Base-by-base conservation (phyloP, 2,329 filamentous ascomycete genomes). In the Penicillium psychrosexuale region DNA sequence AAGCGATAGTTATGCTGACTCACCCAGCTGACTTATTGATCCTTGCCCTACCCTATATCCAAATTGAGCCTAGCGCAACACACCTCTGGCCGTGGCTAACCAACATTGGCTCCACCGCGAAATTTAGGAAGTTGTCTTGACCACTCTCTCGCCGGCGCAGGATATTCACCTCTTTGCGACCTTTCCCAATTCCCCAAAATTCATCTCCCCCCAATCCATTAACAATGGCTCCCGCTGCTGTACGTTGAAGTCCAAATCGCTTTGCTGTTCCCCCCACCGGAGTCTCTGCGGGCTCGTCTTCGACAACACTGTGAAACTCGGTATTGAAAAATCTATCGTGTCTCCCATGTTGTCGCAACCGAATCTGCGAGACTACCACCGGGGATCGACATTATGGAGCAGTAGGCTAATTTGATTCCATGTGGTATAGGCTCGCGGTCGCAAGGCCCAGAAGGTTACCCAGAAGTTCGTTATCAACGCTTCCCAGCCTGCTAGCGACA, bases 391-490 rank as follows among this genome's bases (percentile, higher is more conserved):
- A 65, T 62, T 45, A 68, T 68, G 71, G 74, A 88, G 85, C 92
- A 97, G 93, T 96, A 97, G 93, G 94, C 92, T 97, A 93, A 95
- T 84, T 82, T 78, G 69, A 68, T 67, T 79, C 78, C 75, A 77
- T 78, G 72, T 71, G 56, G 57, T 58, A 70, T 74, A 77, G 76
- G 69, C 75, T 70, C 74, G 72, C 69, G 70, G 72, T 69, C 71
- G 71, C 63, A 76, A 76, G 73, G 72, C 72, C 68, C 75, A 77
- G 67, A 78, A 78, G 75, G 75, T 78, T 62, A 77, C 76, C 62
- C 70, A 75, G 66, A 78, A 79, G 93, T 99, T 91, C 88, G 88
- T 96, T 84, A 97, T 99, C 90, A 96, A 99, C 84, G 93, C 92
- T 79, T 92, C 90, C 74, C 93, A 97, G 83, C 94, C 94, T 73